Percentiles rank a stretch among this genome's conserved stretches.
phyloP scores from a whole-genome alignment of 2,329 filamentous ascomycete genomes.

The Aspergillus fijiensis region DNA sequence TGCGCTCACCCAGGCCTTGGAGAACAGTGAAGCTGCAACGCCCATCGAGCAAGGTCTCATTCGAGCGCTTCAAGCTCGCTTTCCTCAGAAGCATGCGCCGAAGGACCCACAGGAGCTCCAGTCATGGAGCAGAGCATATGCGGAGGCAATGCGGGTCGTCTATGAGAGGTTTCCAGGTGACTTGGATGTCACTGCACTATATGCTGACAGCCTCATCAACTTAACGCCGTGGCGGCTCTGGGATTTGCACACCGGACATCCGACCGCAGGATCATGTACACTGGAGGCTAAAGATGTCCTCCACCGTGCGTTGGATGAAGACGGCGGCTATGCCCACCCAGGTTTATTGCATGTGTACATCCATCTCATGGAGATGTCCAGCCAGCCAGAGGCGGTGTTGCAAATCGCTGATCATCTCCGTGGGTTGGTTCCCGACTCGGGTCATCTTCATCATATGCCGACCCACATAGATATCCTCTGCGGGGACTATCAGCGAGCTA shows the following conservation, averaged over 20 bases:
- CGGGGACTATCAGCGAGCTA: conserved; percentile 67
- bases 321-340: conserved; percentile 57
- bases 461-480: conserved; percentile 72
- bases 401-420: conserved; percentile 62
- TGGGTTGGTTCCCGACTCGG: conserved; percentile 65
- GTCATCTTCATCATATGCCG: conserved; percentile 75
- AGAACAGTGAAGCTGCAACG: conserved; percentile 37
- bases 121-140: conserved; percentile 61
- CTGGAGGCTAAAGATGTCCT: conserved; percentile 59
- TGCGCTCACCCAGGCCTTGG: conserved; percentile 48
- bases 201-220: conserved; percentile 66
- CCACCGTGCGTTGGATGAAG: conserved; percentile 56
- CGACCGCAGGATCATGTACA: conserved; percentile 56
- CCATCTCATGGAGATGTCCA: conserved; percentile 76
- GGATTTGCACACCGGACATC: conserved; percentile 60
- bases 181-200: conserved; percentile 63
- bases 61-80: conserved; percentile 61
- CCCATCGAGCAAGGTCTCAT: conserved; percentile 64
- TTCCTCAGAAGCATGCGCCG: conserved; percentile 54
- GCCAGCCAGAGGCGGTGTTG: conserved; percentile 62
- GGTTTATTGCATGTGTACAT: conserved; percentile 75
- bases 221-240: conserved; percentile 65
- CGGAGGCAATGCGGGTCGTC: conserved; percentile 59
- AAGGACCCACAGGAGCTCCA: conserved; percentile 44
- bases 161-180: conserved; percentile 56